These are phyloP conservation scores for Cordyceps javanica DNA, from an alignment of 2,329 filamentous ascomycete species.

Conservation along the genomic window DNA sequence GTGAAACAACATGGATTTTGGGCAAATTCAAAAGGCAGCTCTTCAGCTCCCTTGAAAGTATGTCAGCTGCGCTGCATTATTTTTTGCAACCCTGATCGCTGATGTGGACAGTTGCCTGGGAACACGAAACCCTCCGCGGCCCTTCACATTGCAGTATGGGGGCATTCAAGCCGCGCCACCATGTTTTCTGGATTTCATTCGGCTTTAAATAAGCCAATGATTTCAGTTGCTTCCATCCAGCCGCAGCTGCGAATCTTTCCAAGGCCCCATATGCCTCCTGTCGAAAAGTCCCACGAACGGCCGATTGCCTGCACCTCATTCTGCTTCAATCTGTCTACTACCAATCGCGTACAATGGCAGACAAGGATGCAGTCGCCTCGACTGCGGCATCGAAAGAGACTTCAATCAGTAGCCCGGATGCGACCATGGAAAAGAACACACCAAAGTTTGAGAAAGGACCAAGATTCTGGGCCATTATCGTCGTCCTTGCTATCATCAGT, in stretches of 20 bases:
- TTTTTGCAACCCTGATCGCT: neutral
- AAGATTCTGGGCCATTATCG: slow-evolving; percentile 16
- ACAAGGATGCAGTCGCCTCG: neutral
- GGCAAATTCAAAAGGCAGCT: neutral
- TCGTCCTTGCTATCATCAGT: slow-evolving; percentile 15
- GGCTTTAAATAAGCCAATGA: neutral
- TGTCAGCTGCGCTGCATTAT: neutral
- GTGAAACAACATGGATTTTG: neutral
- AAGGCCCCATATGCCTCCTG: neutral
- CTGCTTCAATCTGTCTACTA: neutral
- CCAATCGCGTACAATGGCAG: neutral
- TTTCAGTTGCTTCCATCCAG: neutral
- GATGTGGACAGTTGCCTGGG: neutral
- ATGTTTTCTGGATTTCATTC: neutral
- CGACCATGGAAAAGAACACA: no score
- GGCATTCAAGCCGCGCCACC: neutral
- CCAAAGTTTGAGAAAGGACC: neutral
- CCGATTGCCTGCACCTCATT: neutral
- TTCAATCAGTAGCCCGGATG: no score
- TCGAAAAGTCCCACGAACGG: neutral
- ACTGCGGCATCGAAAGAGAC: neutral
- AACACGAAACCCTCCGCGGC: neutral
- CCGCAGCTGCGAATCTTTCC: neutral
- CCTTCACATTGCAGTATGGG: no score
- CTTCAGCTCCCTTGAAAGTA: neutral